Evolutionary conservation across 768 basidiomycete genomes (phyloP), one percentile per base, ranked within the genome.

Genomic region (Leucocoprinus sp.): DNA sequence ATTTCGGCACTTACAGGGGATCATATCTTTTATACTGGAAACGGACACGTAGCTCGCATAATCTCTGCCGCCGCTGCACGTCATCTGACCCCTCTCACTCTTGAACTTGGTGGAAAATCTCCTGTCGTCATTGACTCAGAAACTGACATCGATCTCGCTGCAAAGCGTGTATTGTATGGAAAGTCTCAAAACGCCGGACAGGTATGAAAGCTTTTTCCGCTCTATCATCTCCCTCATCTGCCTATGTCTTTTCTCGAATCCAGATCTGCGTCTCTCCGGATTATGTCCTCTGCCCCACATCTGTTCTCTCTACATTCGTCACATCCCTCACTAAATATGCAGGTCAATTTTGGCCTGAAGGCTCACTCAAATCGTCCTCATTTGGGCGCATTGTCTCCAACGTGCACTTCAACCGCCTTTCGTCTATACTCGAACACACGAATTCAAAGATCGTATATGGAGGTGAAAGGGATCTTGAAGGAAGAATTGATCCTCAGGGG

Each of bases 131-230:
- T 73, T 21, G 69, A 71, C 43, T 56, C 56, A 4, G 28, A 34
- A 29, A 39, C 50, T 0, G 53, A 58, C 43, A n/a, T 51, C 19
- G 50, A 59, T 52, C 49, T 80, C 24, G 72, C 77, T 0, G 85
- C 83, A 2, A 76, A 73, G 54, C 72, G 84, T 6, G 70, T 84
- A 26, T 60, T 84, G 21, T 82, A 75, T 72, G 84, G 78, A 1
- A 87, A 86, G 60, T 64, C 64, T 7, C 67, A 62, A 47, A 86
- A 87, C 50, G 67, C 75, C 1, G 85, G 85, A 7, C 84, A 84
- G 69, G 76, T 68, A 35, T 43, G 59, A 40, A 1, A 2, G 12
- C 17, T 8, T 11, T 27, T 27, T 5, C 11, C 26, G 5, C 26
- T 5, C 3, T 5, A 22, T 37, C 12, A 11, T 21, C 11, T 6